phyloP scores from a whole-genome alignment of 768 basidiomycete genomes.

The Russula olivacea region DNA sequence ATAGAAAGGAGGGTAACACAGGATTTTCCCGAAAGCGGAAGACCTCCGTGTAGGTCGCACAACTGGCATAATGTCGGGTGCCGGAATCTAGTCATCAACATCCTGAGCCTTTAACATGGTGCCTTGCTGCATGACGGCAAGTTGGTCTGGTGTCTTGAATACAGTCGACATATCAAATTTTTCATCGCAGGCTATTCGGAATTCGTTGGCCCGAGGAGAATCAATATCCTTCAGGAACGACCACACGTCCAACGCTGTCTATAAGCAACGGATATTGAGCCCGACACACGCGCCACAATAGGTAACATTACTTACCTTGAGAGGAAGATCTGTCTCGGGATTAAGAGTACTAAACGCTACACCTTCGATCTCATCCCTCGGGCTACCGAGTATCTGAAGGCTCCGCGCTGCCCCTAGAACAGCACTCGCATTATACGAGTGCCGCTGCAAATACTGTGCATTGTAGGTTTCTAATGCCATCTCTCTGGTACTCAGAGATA shows the following conservation, averaged over 20 bases:
- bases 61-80: background rate
- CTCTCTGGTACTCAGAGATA: conserved; percentile 50
- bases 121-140: conserved; percentile 34
- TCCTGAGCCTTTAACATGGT: conserved; percentile 14
- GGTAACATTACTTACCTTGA: conserved; percentile 39
- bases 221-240: conserved; percentile 45
- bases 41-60: background rate
- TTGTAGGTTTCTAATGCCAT: conserved; percentile 63
- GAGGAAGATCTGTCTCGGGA: conserved; percentile 39
- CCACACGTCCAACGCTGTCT: conserved; percentile 50
- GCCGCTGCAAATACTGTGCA: conserved; percentile 65
- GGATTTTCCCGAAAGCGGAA: background rate
- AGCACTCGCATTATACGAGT: conserved; percentile 45
- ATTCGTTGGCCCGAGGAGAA: conserved; percentile 55
- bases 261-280: conserved; percentile 2
- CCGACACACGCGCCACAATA: background rate
- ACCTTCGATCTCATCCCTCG: conserved; percentile 56
- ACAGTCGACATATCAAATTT: conserved; percentile 58
- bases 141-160: conserved; percentile 55
- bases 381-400: conserved; percentile 40
- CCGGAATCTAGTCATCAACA: conserved; percentile 11
- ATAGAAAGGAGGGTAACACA: background rate
- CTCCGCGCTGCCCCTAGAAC: conserved; percentile 63
- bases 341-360: conserved; percentile 46
- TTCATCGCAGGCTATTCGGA: conserved; percentile 46